These are phyloP conservation scores for Coemansia sp. DNA, from an alignment of 192 early-diverging fungal species.

Conservation along the genomic window DNA sequence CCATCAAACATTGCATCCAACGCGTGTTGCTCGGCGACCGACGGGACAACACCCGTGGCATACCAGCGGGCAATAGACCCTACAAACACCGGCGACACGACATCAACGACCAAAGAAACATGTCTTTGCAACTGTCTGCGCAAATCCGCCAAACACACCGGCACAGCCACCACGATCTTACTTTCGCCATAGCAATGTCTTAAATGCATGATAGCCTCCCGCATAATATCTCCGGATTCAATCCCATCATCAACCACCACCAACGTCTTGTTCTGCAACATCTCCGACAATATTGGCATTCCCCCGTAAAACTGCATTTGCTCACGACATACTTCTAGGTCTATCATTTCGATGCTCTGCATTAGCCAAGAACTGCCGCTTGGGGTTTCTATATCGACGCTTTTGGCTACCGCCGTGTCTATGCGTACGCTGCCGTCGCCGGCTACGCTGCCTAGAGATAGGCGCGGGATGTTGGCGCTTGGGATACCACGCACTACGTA, in stretches of 20 bases:
- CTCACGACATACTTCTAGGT: constrained; percentile 23
- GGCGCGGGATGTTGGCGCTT: constrained; percentile 35
- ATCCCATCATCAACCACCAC: constrained; percentile 55
- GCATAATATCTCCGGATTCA: constrained; percentile 55
- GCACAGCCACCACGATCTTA: constrained; percentile 48
- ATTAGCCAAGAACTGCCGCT: constrained; percentile 11
- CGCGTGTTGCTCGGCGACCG: constrained; percentile 25
- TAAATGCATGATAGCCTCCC: constrained; percentile 52
- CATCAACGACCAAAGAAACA: constrained; percentile 38
- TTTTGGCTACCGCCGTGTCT: constrained; percentile 39
- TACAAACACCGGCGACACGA: constrained; percentile 49
- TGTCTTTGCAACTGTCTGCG: constrained; percentile 44
- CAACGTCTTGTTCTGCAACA: constrained; percentile 31
- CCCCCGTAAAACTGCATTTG: constrained; percentile 25
- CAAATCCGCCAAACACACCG: constrained; percentile 54
- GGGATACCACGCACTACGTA: constrained; percentile 44
- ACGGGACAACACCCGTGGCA: constrained; percentile 17
- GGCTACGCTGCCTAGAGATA: constrained; percentile 54
- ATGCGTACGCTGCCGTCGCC: constrained; percentile 52
- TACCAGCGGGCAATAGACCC: constrained; percentile 47
- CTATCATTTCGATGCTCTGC: constrained; percentile 17
- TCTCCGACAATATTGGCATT: not conserved
- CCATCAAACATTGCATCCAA: constrained; percentile 34
- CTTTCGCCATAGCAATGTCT: constrained; percentile 33
- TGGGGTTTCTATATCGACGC: constrained; percentile 20